Conservation (phyloP, 2,329 filamentous ascomycete genomes). For the Pestalotiopsis fici region DNA sequence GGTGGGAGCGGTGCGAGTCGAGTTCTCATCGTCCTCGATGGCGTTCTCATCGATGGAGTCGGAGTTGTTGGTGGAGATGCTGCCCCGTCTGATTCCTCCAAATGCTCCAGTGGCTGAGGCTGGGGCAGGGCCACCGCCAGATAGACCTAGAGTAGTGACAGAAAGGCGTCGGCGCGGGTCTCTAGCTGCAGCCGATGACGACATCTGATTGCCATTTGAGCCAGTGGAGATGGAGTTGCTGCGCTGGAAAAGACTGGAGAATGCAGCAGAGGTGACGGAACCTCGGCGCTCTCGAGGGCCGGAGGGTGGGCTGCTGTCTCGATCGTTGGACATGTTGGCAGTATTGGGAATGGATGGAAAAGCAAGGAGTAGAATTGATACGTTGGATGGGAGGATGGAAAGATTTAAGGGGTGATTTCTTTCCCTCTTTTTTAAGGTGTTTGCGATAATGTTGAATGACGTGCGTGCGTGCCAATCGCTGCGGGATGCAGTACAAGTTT, state of each 20-base stretch:
- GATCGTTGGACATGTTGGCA: conserved; percentile 31
- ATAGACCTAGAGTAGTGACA: conserved; percentile 73
- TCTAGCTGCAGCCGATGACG: conserved; percentile 21
- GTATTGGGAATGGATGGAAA: background rate
- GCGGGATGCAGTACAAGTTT: conserved; percentile 1
- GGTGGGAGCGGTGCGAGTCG: conserved; percentile 59
- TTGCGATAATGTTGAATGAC: background rate
- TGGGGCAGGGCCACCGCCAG: conserved; percentile 61
- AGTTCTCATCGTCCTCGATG: conserved; percentile 72
- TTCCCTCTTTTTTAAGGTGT: background rate
- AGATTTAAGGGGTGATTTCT: background rate
- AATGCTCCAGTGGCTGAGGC: conserved; percentile 50
- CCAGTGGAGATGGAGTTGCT: conserved; percentile 52
- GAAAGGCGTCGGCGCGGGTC: conserved; percentile 69
- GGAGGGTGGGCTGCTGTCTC: conserved; percentile 19
- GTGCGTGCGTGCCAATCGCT: conserved; percentile 2
- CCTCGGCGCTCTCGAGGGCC: conserved; percentile 46
- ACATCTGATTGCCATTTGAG: conserved; percentile 20
- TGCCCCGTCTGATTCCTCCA: conserved; percentile 59
- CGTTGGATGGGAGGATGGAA: background rate
- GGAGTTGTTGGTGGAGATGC: conserved; percentile 67
- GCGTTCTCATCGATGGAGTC: conserved; percentile 72
- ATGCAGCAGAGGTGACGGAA: conserved; percentile 57
- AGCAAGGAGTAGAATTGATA: background rate
- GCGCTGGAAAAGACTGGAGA: conserved; percentile 61